phyloP scores from a whole-genome alignment of 2,329 filamentous ascomycete species.

The Macrophomina tecta region DNA sequence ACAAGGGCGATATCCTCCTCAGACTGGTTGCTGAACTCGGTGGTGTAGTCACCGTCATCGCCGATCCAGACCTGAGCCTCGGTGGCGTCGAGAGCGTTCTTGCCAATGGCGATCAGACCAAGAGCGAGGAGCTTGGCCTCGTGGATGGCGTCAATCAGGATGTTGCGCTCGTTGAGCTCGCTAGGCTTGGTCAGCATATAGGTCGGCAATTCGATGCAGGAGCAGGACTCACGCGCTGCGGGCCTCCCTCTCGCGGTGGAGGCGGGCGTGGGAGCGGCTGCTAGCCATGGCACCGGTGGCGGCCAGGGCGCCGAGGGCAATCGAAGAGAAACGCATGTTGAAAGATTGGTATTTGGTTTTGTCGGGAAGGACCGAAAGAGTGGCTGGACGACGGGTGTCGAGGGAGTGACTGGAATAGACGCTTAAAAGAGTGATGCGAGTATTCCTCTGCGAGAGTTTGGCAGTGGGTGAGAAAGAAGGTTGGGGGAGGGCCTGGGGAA shows the following conservation, averaged over 20 bases:
- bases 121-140: constrained; percentile 34
- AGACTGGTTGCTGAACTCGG: constrained; percentile 45
- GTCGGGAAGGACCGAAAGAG: constrained; percentile 25
- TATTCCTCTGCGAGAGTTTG: constrained; percentile 21
- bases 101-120: constrained; percentile 37
- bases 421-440: constrained; percentile 28
- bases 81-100: constrained; percentile 36
- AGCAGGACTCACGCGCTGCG: constrained; percentile 10
- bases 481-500: constrained; percentile 12
- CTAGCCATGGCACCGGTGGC: constrained; percentile 22
- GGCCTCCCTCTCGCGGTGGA: constrained; percentile 19
- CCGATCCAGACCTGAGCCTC: constrained; percentile 45
- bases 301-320: constrained; percentile 26
- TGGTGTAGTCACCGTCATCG: constrained; percentile 41
- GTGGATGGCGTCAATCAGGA: constrained; percentile 31
- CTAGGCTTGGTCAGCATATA: not conserved
- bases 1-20: constrained; percentile 41
- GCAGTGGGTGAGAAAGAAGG: constrained; percentile 7
- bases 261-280: constrained; percentile 26
- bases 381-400: constrained; percentile 20
- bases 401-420: constrained; percentile 29
- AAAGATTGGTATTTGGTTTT: constrained; percentile 8
- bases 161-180: constrained; percentile 23
- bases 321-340: constrained; percentile 28
- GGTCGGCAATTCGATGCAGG: too few species aligned